Evolutionary conservation across 108 stramenopile species (phyloP), one percentile per base, ranked within the genome.

Genomic region (Conticribra weissflogii): DNA sequence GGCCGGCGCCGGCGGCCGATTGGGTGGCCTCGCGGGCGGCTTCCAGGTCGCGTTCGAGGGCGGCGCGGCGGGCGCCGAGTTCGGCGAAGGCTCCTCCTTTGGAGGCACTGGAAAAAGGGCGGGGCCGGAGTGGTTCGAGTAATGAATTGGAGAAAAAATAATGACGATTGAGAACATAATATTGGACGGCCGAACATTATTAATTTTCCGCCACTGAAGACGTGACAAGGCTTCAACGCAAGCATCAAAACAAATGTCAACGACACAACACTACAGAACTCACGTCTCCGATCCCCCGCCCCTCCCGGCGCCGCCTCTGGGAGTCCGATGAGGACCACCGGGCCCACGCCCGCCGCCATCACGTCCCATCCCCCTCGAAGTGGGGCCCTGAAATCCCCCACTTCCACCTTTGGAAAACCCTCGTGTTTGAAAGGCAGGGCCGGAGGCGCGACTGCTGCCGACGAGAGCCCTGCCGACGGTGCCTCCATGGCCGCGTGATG

Each of bases 331-430:
- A 21, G 23, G 51, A 14, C 70, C 76, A 0, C 76, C 76, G 22
- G 52, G 47, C 12, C 76, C 76, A 44, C 70, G 70, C 15, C 76
- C 76, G 8, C 76, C 76, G 33, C 76, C 76, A 24, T 72, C 76
- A 29, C 69, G 61, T 28, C 76, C 76, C 55, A 63, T 54, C 17
- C 76, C 76, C 9, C 67, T 36, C 16, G 60, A 36, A 0, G 32
- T 57, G 44, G 60, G 70, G 32, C 70, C 59, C 34, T 71, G 70
- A 29, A 71, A 71, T 18, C 72, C 72, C 22, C 63, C 24, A 7
- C 66, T n/a, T n/a, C n/a, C n/a, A n/a, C n/a, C n/a, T n/a, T 41
- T 41, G 36, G 36, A 5, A 41, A 41, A 41, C 8, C 36, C 12
- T 41, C 36, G 36, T 72, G n/a, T n/a, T n/a, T n/a, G n/a, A n/a